Percentiles rank a stretch among this genome's conserved stretches.
Conservation (phyloP, 495 filamentous ascomycete genomes). For the Penicillium diatomitis region DNA sequence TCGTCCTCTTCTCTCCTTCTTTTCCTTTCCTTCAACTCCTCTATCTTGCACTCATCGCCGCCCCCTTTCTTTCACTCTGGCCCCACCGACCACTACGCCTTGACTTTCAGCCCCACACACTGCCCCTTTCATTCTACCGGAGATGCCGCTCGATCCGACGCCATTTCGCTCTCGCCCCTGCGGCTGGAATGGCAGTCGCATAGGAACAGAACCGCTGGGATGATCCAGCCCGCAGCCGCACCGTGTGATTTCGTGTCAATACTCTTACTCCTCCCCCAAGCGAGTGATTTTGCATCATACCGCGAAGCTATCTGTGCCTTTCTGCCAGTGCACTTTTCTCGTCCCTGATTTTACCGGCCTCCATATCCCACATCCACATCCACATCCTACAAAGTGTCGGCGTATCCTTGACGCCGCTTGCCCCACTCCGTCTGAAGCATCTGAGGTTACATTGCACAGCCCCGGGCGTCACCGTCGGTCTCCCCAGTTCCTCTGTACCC, state of each 20-base stretch:
- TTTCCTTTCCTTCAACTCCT: constrained; percentile 6
- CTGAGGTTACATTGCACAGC: constrained; percentile 2
- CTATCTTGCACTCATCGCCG: constrained; percentile 13
- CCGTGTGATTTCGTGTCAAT: constrained; percentile 6
- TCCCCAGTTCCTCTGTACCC: constrained; percentile 1
- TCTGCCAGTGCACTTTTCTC: constrained; percentile 3
- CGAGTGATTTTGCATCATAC: constrained; percentile 3
- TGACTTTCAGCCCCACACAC: constrained; percentile 1
- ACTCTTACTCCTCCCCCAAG: constrained; percentile 8
- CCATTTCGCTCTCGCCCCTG: constrained; percentile 5
- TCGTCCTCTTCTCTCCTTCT: neutral
- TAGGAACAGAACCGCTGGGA: constrained; percentile 11
- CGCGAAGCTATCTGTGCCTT: constrained; percentile 6
- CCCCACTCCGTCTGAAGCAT: neutral
- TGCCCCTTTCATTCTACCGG: constrained; percentile 14
- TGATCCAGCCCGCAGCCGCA: constrained; percentile 9
- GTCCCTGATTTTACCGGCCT: constrained; percentile 5
- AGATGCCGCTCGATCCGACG: constrained; percentile 14
- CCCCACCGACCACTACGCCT: constrained; percentile 5
- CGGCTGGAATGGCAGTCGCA: constrained; percentile 6
- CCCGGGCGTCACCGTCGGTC: neutral
- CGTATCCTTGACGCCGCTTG: constrained; percentile 2
- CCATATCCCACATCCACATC: too few species aligned
- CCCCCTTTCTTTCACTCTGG: constrained; percentile 11
- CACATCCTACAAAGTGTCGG: constrained; percentile 1